Conservation (phyloP, 345 rosid genomes). For the Hypericum androsaemum region DNA sequence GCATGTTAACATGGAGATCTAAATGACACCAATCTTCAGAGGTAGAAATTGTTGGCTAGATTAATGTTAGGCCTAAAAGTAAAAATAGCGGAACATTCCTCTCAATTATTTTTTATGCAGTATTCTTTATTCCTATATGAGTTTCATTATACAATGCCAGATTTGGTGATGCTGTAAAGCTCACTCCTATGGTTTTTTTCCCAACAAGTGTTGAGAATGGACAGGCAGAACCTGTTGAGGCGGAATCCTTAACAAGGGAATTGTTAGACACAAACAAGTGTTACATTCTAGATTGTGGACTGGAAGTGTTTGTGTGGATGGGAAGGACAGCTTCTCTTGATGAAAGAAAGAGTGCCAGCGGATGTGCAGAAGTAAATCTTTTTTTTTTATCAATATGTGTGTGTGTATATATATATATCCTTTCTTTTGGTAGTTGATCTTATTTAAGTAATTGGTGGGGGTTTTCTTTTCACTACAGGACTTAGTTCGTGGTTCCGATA, state of each 20-base stretch:
- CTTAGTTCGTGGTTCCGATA: conserved; percentile 41
- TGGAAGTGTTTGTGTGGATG: conserved; percentile 75
- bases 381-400: conserved; percentile 1
- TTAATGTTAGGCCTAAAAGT: too few relatives aligned
- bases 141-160: not conserved
- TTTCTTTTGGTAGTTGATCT: not conserved
- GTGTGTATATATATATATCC: too few relatives aligned
- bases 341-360: conserved; percentile 61
- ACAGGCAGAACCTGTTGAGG: conserved; percentile 40
- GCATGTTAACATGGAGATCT: too few relatives aligned
- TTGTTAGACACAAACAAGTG: conserved; percentile 62
- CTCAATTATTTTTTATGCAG: conserved; percentile 3
- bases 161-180: conserved; percentile 1
- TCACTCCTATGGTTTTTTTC: conserved; percentile 7
- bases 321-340: conserved; percentile 58
- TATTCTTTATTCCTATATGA: not conserved
- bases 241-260: conserved; percentile 35
- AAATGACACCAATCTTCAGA: too few relatives aligned
- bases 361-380: conserved; percentile 54
- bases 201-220: conserved; percentile 57
- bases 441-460: conserved; percentile 1
- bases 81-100: too few relatives aligned
- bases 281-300: conserved; percentile 62
- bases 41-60: too few relatives aligned
- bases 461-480: conserved; percentile 33